Evolutionary conservation across 768 basidiomycete species (phyloP), one percentile per base, ranked within the genome.

Genomic region (Brasilioporus rufonigricans): DNA sequence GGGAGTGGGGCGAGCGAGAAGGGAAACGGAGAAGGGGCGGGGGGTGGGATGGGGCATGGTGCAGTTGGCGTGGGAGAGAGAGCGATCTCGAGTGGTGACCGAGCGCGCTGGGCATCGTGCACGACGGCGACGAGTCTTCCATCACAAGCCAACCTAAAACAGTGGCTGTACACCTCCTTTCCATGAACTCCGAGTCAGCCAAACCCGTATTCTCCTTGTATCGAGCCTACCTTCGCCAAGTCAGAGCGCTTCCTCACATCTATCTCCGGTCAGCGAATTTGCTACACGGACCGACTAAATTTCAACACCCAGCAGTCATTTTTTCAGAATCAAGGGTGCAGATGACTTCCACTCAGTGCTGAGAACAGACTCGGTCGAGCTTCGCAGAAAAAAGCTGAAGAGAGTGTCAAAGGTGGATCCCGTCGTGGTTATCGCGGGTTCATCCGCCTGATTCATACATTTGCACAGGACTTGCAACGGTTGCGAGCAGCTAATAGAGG

Each of bases 291-390:
- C 16, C 10, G 18, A 24, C 23, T 9, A 13, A 44, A 35, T 47
- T 44, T 59, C 60, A 31, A 63, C 40, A 1, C 12, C 4, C 32
- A 35, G 4, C 63, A 89, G 88, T 27, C 79, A 79, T 47, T 89
- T 89, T 67, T 90, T 82, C 69, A 78, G 75, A 55, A 64, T 87
- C 49, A 84, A 83, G 61, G 77, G 76, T 24, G 73, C 73, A 29
- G 81, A 87, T 64, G 86, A 84, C 66, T 71, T 85, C 40, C 77
- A 77, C n/a, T 72, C 75, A 14, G 65, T 82, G n/a, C 48, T 79
- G 33, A 54, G 65, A 21, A 72, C 77, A 16, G 60, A 65, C n/a
- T 64, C 66, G 13, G 47, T 58, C 16, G 56, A 52, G 44, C 65
- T 77, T 23, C 74, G 71, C 32, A 55, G 58, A 32, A 66, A 59